Evolutionary conservation across 148 eudicot species (phyloP), one percentile per base, ranked within the genome.

Genomic region (Hydrangea macrophylla): DNA sequence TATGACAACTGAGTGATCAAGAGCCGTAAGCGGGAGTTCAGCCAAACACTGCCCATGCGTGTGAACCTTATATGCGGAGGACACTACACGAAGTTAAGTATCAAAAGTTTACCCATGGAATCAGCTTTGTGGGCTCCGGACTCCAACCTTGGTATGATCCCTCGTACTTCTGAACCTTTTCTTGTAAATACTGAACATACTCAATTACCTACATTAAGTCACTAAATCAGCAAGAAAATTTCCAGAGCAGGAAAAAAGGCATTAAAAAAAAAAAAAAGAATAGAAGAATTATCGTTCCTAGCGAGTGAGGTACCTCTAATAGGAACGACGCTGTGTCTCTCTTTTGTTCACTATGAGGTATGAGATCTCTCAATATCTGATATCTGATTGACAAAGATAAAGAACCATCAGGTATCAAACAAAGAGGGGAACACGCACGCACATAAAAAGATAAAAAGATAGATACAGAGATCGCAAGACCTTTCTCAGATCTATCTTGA

Each of bases 301-400:
- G 25, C 6, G 11, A 44, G 22, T n/a, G 35, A 37, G 33, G 24
- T 76, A 92, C 98, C 98, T 92, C 98, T 65, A 90, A 74, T 20
- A 92, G 74, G 59, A 92, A 90, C 24, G 98, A 89, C 74, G 98
- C 93, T 27, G 98, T 92, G 67, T 92, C 98, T 84, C 90, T 82
- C 80, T 92, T 92, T 60, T 89, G 96, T 80, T 92, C 98, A 67
- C 92, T 85, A 56, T 87, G 79, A 51, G 98, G 98, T 67, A 90
- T 83, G 74, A 92, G 78, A 39, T 90, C 90, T 80, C 96, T 80
- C 72, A 92, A 71, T 65, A 90, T 69, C 81, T 88, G 98, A 79
- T 84, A 92, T 79, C 98, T 92, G 87, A 63, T 65, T n/a, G 22
- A 22, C 1, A 9, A 45, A 75, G 3, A 69, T 22, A 39, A 60